Conservation (phyloP, 345 rosid species). For the Psidium friedrichsthalianum region DNA sequence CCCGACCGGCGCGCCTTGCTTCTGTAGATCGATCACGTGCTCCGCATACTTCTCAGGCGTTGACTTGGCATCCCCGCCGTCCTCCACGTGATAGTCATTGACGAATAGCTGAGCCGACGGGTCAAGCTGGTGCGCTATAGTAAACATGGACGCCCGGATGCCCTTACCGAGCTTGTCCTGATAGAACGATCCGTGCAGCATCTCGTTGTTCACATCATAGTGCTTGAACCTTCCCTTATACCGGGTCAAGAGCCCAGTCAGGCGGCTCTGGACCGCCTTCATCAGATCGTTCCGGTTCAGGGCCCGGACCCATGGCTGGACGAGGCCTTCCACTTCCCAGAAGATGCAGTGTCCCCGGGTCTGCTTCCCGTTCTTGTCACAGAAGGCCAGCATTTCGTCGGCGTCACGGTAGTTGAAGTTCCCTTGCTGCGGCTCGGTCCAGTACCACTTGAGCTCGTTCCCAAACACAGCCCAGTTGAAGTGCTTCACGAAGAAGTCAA, state of each 20-base stretch:
- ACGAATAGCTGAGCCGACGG: constrained; percentile 61
- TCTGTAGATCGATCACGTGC: constrained; percentile 60
- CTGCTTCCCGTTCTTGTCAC: constrained; percentile 43
- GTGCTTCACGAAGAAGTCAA: constrained; percentile 54
- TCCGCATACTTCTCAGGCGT: constrained; percentile 63
- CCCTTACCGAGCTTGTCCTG: constrained; percentile 49
- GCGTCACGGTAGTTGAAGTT: constrained; percentile 73
- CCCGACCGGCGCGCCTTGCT: constrained; percentile 73
- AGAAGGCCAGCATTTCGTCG: constrained; percentile 75
- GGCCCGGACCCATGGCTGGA: constrained; percentile 74
- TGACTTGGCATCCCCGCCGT: constrained; percentile 68
- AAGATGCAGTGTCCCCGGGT: constrained; percentile 89
- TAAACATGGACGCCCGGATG: constrained; percentile 66
- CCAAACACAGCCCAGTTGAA: constrained; percentile 96
- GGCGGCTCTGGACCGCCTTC: constrained; percentile 57
- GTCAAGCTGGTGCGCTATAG: constrained; percentile 58
- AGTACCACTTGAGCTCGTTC: constrained; percentile 93
- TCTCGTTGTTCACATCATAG: constrained; percentile 95
- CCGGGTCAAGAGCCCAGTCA: constrained; percentile 61
- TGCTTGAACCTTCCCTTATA: constrained; percentile 82
- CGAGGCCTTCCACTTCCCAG: constrained; percentile 83
- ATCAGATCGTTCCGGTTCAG: constrained; percentile 40
- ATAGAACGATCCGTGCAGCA: constrained; percentile 92
- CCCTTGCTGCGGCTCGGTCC: constrained; percentile 88
- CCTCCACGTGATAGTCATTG: constrained; percentile 91